Conservation (phyloP, 805 yeast species). For the Starmerella bacillaris region DNA sequence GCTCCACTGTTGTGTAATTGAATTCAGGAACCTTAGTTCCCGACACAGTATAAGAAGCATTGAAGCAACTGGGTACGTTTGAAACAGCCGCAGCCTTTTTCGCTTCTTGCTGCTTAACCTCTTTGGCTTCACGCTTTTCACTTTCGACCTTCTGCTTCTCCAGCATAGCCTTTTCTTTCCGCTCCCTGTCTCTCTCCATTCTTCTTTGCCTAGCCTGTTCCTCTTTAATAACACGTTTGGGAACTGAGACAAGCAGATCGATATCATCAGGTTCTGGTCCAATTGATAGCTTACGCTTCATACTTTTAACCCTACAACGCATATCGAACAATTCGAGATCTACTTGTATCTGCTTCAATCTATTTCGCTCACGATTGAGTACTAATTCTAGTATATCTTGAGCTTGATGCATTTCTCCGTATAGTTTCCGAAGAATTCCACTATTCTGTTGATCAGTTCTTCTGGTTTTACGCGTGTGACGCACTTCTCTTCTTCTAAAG, state of each 20-base stretch:
- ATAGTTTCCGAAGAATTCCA: constrained; percentile 58
- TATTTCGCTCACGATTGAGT: constrained; percentile 53
- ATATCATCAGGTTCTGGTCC: constrained; percentile 47
- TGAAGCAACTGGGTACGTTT: not conserved
- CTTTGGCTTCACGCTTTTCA: constrained; percentile 12
- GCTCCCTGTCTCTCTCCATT: constrained; percentile 13
- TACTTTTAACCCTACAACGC: constrained; percentile 49
- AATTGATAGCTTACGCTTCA: constrained; percentile 59
- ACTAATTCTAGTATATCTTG: constrained; percentile 48
- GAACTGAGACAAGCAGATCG: constrained; percentile 55
- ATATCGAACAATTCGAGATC: constrained; percentile 55
- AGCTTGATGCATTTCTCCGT: constrained; percentile 61
- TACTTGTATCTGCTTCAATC: constrained; percentile 40
- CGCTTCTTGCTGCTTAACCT: constrained; percentile 16
- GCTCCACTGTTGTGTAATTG: constrained; percentile 67
- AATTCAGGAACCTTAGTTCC: constrained; percentile 86
- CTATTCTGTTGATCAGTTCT: constrained; percentile 82
- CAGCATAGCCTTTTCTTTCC: constrained; percentile 10
- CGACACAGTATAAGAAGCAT: constrained; percentile 21
- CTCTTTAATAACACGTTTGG: constrained; percentile 36
- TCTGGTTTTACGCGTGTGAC: constrained; percentile 91
- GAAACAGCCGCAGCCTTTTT: constrained; percentile 17
- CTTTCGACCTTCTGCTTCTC: constrained; percentile 13
- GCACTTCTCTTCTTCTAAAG: constrained; percentile 83
- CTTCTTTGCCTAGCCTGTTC: constrained; percentile 11